A percentile compares a stretch with the other conserved stretches of the same genome.
Conservation (phyloP, 495 filamentous ascomycete genomes). For the Emericellopsis terricola region DNA sequence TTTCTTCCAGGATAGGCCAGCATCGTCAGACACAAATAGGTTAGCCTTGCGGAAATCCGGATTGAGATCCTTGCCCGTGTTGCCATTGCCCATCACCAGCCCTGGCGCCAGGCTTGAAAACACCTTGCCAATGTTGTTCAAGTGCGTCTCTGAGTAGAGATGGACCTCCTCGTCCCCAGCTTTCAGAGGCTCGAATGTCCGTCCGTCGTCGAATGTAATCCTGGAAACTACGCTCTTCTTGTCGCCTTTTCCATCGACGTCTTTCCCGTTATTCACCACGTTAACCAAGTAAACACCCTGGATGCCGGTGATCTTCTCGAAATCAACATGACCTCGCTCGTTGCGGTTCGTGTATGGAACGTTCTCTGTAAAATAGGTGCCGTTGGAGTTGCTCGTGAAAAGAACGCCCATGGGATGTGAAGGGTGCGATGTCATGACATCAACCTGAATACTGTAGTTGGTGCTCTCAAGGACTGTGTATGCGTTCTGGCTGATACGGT, state of each 20-base stretch:
- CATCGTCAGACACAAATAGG: conserved; percentile 81
- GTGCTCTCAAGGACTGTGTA: conserved; percentile 92
- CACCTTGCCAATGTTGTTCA: conserved; percentile 62
- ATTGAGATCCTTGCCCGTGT: conserved; percentile 56
- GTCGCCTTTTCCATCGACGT: conserved; percentile 36
- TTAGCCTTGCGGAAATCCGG: conserved; percentile 42
- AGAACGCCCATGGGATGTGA: conserved; percentile 62
- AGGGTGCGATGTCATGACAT: conserved; percentile 55
- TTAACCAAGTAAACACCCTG: conserved; percentile 88
- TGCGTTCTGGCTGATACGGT: conserved; percentile 64
- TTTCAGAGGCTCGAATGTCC: conserved; percentile 42
- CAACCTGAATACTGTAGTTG: conserved; percentile 90
- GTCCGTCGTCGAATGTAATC: conserved; percentile 90
- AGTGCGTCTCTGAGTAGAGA: conserved; percentile 75
- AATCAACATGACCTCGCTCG: conserved; percentile 55
- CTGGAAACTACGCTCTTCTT: conserved; percentile 51
- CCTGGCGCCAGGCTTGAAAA: conserved; percentile 90
- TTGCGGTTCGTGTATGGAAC: conserved; percentile 81
- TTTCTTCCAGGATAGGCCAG: conserved; percentile 63
- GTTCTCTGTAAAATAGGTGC: conserved; percentile 84
- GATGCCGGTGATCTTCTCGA: conserved; percentile 76
- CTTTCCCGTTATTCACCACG: conserved; percentile 68
- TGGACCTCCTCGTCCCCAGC: conserved; percentile 50
- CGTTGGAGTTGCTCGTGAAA: conserved; percentile 89
- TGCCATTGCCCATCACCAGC: conserved; percentile 81